Conservation (phyloP, 2,329 filamentous ascomycete species). For the Penicillium sp. region DNA sequence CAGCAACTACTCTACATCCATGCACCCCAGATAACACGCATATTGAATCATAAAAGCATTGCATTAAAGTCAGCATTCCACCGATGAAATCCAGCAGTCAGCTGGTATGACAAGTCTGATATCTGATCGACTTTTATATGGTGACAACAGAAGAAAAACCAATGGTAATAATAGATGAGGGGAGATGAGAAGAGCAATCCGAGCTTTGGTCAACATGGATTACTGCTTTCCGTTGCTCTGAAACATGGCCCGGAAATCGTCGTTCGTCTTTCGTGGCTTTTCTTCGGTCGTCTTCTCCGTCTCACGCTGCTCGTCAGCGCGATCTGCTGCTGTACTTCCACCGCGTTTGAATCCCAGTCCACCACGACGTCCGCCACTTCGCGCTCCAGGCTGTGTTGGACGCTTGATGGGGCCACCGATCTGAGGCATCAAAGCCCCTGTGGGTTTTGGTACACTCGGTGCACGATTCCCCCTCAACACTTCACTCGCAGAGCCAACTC, state of each 20-base stretch:
- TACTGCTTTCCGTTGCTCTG: slow-evolving; percentile 34
- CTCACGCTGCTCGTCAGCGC: slow-evolving; percentile 14
- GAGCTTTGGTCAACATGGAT: slow-evolving; percentile 5
- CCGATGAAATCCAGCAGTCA: slow-evolving; percentile 4
- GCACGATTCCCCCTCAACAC: slow-evolving; percentile 43
- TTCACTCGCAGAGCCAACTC: slow-evolving; percentile 51
- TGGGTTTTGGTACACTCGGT: slow-evolving; percentile 36
- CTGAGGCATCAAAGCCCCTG: slow-evolving; percentile 25
- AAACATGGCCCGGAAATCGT: slow-evolving; percentile 55
- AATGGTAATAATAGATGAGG: neutral
- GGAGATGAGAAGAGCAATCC: neutral
- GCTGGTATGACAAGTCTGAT: slow-evolving; percentile 3
- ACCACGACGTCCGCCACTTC: slow-evolving; percentile 43
- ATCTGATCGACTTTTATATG: neutral
- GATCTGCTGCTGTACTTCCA: slow-evolving; percentile 16
- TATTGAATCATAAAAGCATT: neutral
- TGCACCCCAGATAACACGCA: neutral
- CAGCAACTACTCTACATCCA: neutral
- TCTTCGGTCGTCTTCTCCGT: slow-evolving; percentile 20
- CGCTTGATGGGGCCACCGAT: slow-evolving; percentile 39
- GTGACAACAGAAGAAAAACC: neutral
- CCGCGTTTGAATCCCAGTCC: slow-evolving; percentile 49
- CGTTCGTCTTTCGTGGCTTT: slow-evolving; percentile 51
- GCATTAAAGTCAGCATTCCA: neutral
- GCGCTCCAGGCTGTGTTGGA: slow-evolving; percentile 41